Evolutionary conservation across 768 basidiomycete species (phyloP).

Genomic region (Lentinus brumalis): DNA sequence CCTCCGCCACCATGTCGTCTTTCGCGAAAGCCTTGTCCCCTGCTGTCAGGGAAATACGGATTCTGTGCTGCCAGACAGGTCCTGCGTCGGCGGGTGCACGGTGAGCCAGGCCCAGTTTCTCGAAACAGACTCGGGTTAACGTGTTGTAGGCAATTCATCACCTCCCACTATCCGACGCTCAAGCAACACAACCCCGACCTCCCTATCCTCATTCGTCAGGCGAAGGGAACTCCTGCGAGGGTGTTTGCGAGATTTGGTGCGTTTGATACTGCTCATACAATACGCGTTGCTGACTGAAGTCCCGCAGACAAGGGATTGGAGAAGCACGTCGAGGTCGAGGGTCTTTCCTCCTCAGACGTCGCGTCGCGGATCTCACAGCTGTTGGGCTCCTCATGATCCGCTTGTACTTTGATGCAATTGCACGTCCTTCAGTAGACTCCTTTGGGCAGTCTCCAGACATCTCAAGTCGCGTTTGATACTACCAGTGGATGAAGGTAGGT

Average conservation of each 20-base stretch:
- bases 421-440: no score
- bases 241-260: slow-evolving; percentile 85
- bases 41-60: slow-evolving; percentile 75
- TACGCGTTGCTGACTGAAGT: not conserved
- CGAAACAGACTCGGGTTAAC: not conserved
- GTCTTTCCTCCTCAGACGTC: slow-evolving; percentile 71
- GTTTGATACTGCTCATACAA: slow-evolving; percentile 23
- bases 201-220: slow-evolving; percentile 83
- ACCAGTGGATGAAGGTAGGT: no score
- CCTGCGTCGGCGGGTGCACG: slow-evolving; percentile 78
- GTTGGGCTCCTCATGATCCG: slow-evolving; percentile 33
- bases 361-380: slow-evolving; percentile 69
- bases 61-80: slow-evolving; percentile 79
- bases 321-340: slow-evolving; percentile 78
- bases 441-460: no score
- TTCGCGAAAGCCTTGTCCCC: slow-evolving; percentile 70
- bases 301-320: slow-evolving; percentile 74
- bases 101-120: slow-evolving; percentile 40
- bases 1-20: slow-evolving; percentile 43
- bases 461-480: no score
- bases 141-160: slow-evolving; percentile 69
- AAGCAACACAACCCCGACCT: slow-evolving; percentile 86
- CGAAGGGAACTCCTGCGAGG: slow-evolving; percentile 75
- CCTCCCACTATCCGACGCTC: slow-evolving; percentile 70
- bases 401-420: not conserved